A percentile compares a stretch with the other conserved stretches of the same genome.
phyloP scores from a whole-genome alignment of 179 eudicot genomes.

The Sideroxylon spinosum region DNA sequence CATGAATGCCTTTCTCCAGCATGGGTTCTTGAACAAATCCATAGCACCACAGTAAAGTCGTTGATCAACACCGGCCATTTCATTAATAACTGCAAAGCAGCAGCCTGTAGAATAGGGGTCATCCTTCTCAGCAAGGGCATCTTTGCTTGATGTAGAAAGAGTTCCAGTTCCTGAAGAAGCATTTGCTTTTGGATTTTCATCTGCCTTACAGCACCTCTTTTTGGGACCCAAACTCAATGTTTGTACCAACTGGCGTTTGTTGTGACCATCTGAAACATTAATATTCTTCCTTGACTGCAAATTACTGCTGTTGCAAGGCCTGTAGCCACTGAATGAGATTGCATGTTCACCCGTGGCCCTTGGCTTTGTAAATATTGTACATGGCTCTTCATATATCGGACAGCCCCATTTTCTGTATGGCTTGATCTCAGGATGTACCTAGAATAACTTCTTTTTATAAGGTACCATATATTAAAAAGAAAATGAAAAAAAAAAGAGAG shows the following conservation, averaged over 20 bases:
- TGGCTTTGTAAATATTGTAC: conserved; percentile 20
- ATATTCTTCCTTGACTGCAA: not conserved
- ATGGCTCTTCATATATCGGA: conserved; percentile 20
- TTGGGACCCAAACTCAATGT: conserved; percentile 15
- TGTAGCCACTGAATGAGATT: not conserved
- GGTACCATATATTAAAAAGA: not conserved
- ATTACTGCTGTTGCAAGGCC: not conserved
- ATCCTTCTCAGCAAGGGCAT: conserved; percentile 5
- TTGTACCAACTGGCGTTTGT: conserved; percentile 8
- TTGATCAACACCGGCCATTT: conserved; percentile 12
- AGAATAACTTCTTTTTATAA: not conserved
- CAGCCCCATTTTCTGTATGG: conserved; percentile 22
- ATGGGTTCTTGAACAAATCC: conserved; percentile 18
- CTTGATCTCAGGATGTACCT: conserved; percentile 19
- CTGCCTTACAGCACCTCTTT: conserved; percentile 8
- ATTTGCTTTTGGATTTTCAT: conserved; percentile 8
- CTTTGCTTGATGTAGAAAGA: conserved; percentile 6
- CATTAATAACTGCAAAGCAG: conserved; percentile 11
- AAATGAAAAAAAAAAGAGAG: too few species aligned
- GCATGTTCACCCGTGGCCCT: conserved; percentile 16
- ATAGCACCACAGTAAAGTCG: conserved; percentile 13
- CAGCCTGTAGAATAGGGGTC: conserved; percentile 13
- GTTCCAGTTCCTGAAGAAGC: not conserved
- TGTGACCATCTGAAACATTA: not conserved
- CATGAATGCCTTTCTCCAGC: conserved; percentile 18